A percentile compares a stretch with the other conserved stretches of the same genome.
These are phyloP conservation scores for Clarireedia sp. DNA, from an alignment of 2,329 filamentous ascomycete species.

Conservation along the genomic window DNA sequence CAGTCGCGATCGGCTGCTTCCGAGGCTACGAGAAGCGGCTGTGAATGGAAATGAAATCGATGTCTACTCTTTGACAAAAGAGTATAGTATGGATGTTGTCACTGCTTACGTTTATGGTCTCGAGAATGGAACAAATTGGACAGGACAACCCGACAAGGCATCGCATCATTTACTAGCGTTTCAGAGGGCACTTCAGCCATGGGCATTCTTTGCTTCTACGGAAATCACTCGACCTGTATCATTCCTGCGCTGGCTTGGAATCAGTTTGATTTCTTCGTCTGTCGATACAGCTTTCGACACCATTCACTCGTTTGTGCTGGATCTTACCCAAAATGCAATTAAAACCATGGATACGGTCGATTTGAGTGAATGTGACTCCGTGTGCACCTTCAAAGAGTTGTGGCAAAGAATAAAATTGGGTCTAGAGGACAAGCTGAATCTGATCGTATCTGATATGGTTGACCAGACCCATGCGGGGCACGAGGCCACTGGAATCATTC, in stretches of 20 bases:
- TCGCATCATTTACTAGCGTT: neutral
- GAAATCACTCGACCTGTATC: neutral
- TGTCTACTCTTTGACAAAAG: neutral
- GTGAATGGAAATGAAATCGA: neutral
- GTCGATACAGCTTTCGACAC: neutral
- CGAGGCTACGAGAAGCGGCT: neutral
- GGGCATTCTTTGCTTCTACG: neutral
- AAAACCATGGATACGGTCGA: neutral
- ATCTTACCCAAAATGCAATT: neutral
- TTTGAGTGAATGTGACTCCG: neutral
- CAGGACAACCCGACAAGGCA: neutral
- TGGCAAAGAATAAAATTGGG: neutral
- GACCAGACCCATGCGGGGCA: slow-evolving; percentile 71
- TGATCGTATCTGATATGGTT: slow-evolving; percentile 59
- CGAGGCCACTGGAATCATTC: slow-evolving; percentile 62
- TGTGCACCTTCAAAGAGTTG: neutral
- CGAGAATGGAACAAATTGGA: neutral
- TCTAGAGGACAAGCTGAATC: neutral
- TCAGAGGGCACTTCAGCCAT: neutral
- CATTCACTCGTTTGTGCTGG: neutral
- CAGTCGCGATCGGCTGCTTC: neutral
- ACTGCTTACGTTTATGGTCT: neutral
- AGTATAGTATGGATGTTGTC: slow-evolving; percentile 1
- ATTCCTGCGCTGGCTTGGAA: neutral
- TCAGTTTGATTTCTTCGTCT: neutral